Base-by-base conservation (phyloP, 2,329 filamentous ascomycete genomes). In the Blastomyces percursus region DNA sequence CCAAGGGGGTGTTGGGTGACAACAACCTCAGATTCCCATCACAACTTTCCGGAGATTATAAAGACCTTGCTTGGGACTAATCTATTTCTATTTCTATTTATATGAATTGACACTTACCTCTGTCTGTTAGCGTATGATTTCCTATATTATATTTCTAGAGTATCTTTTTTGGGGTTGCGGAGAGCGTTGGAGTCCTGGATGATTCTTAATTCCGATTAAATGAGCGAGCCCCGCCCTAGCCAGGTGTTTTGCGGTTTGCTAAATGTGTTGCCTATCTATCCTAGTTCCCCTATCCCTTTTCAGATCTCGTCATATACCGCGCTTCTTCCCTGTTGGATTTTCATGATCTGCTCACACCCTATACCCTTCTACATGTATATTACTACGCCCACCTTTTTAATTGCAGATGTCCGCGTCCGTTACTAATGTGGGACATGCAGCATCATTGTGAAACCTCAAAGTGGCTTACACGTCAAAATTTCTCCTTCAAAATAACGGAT, bases 341-440 rank as follows among this genome's bases (percentile, higher is more conserved):
- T 19, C 9, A n/a, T 3, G 14, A 59, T 16, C n/a, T 19, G 9
- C 30, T 35, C 12, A 14, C 48, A n/a, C 30, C 58, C 27, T 60
- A 52, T 60, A 60, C 48, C 46, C 32, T 52, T 60, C 59, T 7
- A 40, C 21, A 42, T 60, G 59, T 60, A 60, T n/a, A 60, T 32
- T 52, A 60, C 27, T 42, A 27, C 19, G 12, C 7, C 11, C 35
- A 48, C 30, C 19, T 6, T 59, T 35, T 38, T 52, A 32, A 42
- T 54, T 14, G 1, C 48, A 48, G 8, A 3, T 6, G 19, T 38
- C n/a, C 32, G 21, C 3, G 21, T 14, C 24, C 55, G 14, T 4
- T 46, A 9, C 7, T 38, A 8, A 21, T 42, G 11, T 46, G 40
- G 38, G 55, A 46, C 11, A 38, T 12, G 5, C 19, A 55, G n/a